These are phyloP conservation scores for Rosa chinensis DNA, from an alignment of 306 rosid genomes.

Conservation along the genomic window DNA sequence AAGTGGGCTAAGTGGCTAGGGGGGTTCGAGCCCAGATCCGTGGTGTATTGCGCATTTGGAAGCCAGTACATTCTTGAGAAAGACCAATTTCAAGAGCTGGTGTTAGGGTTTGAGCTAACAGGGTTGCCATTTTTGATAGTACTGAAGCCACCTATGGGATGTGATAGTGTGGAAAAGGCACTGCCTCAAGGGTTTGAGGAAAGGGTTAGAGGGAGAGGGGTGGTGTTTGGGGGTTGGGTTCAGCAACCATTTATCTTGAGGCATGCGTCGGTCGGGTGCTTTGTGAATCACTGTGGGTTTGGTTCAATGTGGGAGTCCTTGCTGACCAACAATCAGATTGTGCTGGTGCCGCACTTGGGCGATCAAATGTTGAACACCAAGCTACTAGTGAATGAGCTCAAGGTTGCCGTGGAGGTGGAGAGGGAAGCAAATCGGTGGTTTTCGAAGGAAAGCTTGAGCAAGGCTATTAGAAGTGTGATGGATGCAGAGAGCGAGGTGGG, in stretches of 20 bases:
- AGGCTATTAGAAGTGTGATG: constrained; percentile 48
- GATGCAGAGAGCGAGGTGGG: constrained; percentile 44
- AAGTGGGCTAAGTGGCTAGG: constrained; percentile 37
- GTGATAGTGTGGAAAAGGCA: constrained; percentile 42
- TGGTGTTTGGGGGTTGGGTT: constrained; percentile 57
- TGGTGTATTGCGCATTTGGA: constrained; percentile 64
- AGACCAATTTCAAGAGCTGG: constrained; percentile 49
- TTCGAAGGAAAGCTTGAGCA: constrained; percentile 46
- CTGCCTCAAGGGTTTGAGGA: constrained; percentile 56
- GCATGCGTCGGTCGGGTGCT: constrained; percentile 52
- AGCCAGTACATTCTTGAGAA: constrained; percentile 44
- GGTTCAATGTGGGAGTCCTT: constrained; percentile 77
- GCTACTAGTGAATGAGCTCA: constrained; percentile 45
- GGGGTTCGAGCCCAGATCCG: constrained; percentile 26
- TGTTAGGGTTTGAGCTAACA: constrained; percentile 53
- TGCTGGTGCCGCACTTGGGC: constrained; percentile 43
- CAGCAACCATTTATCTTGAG: constrained; percentile 54
- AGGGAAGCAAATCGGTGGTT: constrained; percentile 44
- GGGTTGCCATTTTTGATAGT: constrained; percentile 50
- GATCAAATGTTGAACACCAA: constrained; percentile 61
- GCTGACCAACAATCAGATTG: constrained; percentile 51
- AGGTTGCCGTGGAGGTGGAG: constrained; percentile 50
- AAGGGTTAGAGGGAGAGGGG: constrained; percentile 47
- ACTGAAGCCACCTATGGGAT: constrained; percentile 47
- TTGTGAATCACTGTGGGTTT: constrained; percentile 72